These are phyloP conservation scores for Trichoderma asperelloides DNA, from an alignment of 495 filamentous ascomycete species.

Conservation along the genomic window DNA sequence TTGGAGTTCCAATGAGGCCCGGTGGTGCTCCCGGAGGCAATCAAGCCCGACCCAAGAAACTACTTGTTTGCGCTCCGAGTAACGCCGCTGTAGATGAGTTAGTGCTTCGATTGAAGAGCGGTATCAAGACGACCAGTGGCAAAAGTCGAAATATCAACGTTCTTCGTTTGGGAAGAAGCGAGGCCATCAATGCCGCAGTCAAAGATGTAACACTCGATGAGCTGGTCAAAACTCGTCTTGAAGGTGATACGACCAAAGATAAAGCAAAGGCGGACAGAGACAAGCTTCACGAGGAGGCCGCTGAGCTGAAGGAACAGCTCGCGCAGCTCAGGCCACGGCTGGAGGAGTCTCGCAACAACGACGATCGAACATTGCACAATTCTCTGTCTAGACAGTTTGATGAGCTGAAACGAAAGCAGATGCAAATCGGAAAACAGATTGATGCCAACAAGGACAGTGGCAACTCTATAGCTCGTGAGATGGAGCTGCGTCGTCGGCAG, in stretches of 20 bases:
- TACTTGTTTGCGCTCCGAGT: constrained; percentile 91
- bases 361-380: constrained; percentile 44
- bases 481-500: constrained; percentile 73
- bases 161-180: constrained; percentile 81
- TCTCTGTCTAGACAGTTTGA: constrained; percentile 72
- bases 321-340: constrained; percentile 55
- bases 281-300: constrained; percentile 74
- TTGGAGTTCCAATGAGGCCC: constrained; percentile 38
- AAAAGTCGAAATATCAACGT: constrained; percentile 65
- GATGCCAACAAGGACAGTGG: constrained; percentile 79
- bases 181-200: constrained; percentile 86
- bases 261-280: constrained; percentile 55
- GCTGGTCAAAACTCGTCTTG: constrained; percentile 67
- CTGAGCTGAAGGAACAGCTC: constrained; percentile 61
- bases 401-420: constrained; percentile 62
- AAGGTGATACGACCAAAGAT: constrained; percentile 37
- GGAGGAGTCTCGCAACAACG: constrained; percentile 59
- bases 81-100: constrained; percentile 97
- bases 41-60: constrained; percentile 53
- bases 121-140: constrained; percentile 71
- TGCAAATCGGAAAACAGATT: constrained; percentile 64
- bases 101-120: constrained; percentile 84
- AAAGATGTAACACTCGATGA: constrained; percentile 91
- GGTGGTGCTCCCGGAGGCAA: constrained; percentile 24
- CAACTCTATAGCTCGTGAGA: constrained; percentile 63